phyloP scores from a whole-genome alignment of 345 rosid species.

The Sonneratia caseolaris region DNA sequence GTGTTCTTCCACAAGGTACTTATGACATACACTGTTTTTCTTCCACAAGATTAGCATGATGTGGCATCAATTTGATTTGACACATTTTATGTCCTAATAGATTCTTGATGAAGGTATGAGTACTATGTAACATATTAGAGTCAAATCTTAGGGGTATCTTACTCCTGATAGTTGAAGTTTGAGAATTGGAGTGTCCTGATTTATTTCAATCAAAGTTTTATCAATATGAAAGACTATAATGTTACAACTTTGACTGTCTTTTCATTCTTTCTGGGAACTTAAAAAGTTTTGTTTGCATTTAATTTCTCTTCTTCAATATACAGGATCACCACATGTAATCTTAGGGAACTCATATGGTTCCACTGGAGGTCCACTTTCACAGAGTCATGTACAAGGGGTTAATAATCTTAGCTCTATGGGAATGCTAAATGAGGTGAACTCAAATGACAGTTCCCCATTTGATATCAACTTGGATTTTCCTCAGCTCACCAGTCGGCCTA shows the following conservation, averaged over 20 bases:
- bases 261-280: not conserved
- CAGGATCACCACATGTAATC: conserved; percentile 97
- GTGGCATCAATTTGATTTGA: not conserved
- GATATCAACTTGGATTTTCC: conserved; percentile 97
- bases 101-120: not conserved
- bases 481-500: conserved; percentile 86
- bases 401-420: conserved; percentile 83
- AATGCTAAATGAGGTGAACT: conserved; percentile 70
- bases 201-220: not conserved
- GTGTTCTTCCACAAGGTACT: conserved; percentile 86
- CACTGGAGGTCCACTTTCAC: conserved; percentile 81
- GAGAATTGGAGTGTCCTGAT: not conserved
- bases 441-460: conserved; percentile 79
- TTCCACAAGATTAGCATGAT: not conserved
- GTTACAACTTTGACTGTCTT: not conserved
- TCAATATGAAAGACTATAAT: not conserved
- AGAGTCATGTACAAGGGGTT: conserved; percentile 75
- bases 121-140: not conserved
- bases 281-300: too few relatives aligned
- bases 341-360: conserved; percentile 63
- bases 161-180: not conserved
- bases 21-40: not conserved
- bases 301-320: conserved; percentile 12
- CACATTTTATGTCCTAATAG: not conserved
- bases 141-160: not conserved